Base-by-base conservation (phyloP, 2,329 filamentous ascomycete species). In the Fusarium veterinarium region DNA sequence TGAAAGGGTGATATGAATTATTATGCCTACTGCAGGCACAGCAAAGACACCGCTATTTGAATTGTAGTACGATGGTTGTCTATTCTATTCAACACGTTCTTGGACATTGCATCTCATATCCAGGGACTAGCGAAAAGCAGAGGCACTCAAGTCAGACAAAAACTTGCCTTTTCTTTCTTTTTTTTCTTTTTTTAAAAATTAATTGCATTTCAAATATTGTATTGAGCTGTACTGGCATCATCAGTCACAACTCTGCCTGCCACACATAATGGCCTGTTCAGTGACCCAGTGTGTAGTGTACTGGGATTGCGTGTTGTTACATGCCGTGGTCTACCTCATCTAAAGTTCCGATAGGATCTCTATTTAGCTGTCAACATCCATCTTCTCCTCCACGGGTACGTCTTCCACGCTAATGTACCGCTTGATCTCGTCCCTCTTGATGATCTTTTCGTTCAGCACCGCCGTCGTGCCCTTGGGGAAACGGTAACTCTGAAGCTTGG, bases 341-440 rank as follows among this genome's bases (percentile, higher is more conserved):
- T 69, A 71, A 30, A 51, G 41, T 53, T 57, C 67, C 45, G 59
- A 60, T 41, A 37, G 53, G 48, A 61, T 58, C 66, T 41, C 45
- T 52, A 42, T 67, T 65, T 75, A 92, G 79, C 86, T 84, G 80
- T 92, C 91, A 49, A 92, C 85, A 77, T 93, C 91, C 91, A 93
- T 93, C 80, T 85, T 86, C 80, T 89, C 89, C 71, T 92, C 90
- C 61, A 91, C 88, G 62, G 91, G 89, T 78, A 97, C 83, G 81
- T 98, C 95, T 78, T 97, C 91, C 66, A 99, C 93, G 35, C 92
- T 97, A 66, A 98, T 92, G 83, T 96, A 98, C 82, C 97, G 95
- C 82, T 93, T 93, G 79, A 99, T 92, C 79, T 99, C 94, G 82
- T 95, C 93, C 87, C 94, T 96, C 79, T 90, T 95, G 82, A 98